Conservation (phyloP, 2,329 filamentous ascomycete genomes). For the Talaromyces albobiverticillius region DNA sequence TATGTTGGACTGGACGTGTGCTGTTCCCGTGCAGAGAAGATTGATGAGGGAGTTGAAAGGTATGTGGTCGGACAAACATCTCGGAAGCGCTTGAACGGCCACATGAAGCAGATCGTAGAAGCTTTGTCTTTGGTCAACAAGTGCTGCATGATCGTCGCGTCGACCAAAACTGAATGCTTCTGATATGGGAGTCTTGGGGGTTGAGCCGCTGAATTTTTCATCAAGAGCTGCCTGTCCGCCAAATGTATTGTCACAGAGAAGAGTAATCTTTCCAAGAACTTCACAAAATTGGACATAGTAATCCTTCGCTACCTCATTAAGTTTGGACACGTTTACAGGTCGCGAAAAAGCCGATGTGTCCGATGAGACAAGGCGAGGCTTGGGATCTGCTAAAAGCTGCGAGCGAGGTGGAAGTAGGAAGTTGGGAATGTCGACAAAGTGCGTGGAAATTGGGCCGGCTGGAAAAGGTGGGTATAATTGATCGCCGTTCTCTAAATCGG, state of each 20-base stretch:
- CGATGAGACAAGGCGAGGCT: conserved; percentile 25
- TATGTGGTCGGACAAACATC: conserved; percentile 88
- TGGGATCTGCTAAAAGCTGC: conserved; percentile 36
- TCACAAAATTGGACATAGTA: conserved; percentile 92
- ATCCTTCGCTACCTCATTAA: conserved; percentile 75
- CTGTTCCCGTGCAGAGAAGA: conserved; percentile 90
- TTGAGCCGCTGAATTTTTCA: conserved; percentile 84
- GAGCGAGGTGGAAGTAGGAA: conserved; percentile 35
- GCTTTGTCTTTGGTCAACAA: conserved; percentile 80
- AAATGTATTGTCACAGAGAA: conserved; percentile 95
- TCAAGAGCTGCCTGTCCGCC: conserved; percentile 92
- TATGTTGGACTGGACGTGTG: conserved; percentile 89
- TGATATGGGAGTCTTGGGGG: conserved; percentile 90
- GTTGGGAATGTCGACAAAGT: conserved; percentile 34
- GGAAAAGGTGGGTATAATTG: conserved; percentile 80
- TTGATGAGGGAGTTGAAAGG: conserved; percentile 94
- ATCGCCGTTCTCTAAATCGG: conserved; percentile 83
- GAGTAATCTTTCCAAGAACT: conserved; percentile 90
- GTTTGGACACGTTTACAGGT: conserved; percentile 57
- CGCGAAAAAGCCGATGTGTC: conserved; percentile 34
- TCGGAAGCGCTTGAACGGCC: conserved; percentile 88
- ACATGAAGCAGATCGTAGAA: conserved; percentile 96
- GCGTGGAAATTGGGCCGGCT: conserved; percentile 50
- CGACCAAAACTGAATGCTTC: conserved; percentile 90
- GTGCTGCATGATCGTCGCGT: conserved; percentile 71